phyloP scores from a whole-genome alignment of 228 moss, liverwort and hornwort genomes.

The Sphagnum magellanicum region DNA sequence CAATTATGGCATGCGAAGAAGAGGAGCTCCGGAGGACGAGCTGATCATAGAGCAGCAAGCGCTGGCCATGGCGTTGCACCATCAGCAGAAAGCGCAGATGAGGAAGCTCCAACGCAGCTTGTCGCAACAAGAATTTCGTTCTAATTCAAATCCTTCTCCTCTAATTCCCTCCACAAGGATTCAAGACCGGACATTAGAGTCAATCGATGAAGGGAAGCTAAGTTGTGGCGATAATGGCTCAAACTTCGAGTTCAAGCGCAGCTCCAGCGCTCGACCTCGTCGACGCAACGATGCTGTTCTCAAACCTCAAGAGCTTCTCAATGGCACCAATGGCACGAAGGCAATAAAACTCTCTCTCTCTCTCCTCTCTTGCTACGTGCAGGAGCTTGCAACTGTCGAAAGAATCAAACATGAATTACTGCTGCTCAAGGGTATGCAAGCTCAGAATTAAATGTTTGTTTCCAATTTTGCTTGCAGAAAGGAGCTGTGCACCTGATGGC shows the following conservation, averaged over 20 bases:
- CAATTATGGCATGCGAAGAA: conserved; percentile 36
- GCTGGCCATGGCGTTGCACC: conserved; percentile 74
- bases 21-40: conserved; percentile 66
- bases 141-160: too few species aligned
- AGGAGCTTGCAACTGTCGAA: too few species aligned
- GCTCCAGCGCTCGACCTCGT: conserved; percentile 68
- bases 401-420: too few species aligned
- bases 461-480: conserved; percentile 27
- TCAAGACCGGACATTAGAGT: too few species aligned
- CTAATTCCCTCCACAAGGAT: too few species aligned
- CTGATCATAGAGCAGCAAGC: conserved; percentile 75
- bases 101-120: conserved; percentile 65
- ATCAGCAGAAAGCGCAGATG: conserved; percentile 92
- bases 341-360: background rate
- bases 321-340: conserved; percentile 35
- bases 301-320: conserved; percentile 76
- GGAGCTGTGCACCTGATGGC: conserved; percentile 17
- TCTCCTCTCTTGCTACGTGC: background rate
- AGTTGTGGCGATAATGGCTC: too few species aligned
- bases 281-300: conserved; percentile 68
- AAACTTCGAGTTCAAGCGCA: conserved; percentile 44
- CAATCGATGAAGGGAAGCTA: too few species aligned
- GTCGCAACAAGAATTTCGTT: conserved; percentile 44
- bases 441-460: too few species aligned
- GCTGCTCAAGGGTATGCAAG: too few species aligned